Percentiles rank a stretch among this genome's conserved stretches.
Conservation (phyloP, 371 early-diverging fungal genomes). For the Smittium culicis region DNA sequence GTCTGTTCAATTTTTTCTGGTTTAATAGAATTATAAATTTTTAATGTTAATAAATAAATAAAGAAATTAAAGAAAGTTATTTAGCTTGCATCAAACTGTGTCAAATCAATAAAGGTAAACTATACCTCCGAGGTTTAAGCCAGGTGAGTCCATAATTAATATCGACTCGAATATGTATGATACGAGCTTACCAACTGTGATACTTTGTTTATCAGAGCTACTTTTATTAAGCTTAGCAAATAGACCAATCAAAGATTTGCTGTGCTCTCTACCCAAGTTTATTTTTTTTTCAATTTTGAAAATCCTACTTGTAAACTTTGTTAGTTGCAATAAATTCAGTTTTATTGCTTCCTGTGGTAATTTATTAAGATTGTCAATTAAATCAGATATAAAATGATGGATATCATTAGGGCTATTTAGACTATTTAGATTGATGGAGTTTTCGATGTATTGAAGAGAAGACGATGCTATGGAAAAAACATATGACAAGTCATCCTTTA, state of each 20-base stretch:
- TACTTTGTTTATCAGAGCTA: background rate
- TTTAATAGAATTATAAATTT: no score
- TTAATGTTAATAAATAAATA: no score
- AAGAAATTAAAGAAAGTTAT: no score
- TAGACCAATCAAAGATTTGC: background rate
- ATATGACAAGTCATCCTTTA: background rate
- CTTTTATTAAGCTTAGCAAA: background rate
- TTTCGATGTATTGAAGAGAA: background rate
- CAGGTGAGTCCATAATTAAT: background rate
- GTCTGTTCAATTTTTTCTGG: background rate
- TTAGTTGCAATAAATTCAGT: background rate
- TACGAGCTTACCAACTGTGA: background rate
- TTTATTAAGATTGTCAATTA: background rate
- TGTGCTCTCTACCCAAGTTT: background rate
- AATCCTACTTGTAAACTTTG: background rate
- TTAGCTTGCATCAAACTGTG: no score
- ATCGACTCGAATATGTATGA: background rate
- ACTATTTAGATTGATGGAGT: background rate
- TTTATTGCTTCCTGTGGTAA: background rate
- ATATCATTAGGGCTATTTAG: background rate
- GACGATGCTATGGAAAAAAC: background rate
- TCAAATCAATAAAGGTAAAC: no score
- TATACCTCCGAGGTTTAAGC: no score
- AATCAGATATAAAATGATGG: background rate
- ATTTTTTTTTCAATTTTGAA: background rate